Base-by-base conservation (phyloP, 2,329 filamentous ascomycete species). In the Pseudogymnoascus sp. region DNA sequence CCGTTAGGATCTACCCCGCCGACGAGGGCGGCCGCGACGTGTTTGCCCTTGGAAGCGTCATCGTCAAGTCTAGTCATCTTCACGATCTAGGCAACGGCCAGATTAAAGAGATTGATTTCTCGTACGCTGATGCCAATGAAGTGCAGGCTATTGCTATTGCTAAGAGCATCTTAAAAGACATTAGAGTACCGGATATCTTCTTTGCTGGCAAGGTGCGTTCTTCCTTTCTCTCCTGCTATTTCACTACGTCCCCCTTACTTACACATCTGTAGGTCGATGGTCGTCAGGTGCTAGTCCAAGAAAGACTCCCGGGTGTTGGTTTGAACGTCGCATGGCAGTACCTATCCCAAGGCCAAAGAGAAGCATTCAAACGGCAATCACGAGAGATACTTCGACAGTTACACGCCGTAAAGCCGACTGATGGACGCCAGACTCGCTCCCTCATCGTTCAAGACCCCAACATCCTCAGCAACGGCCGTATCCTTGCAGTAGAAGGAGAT, bases 41-140 rank as follows among this genome's bases (percentile, higher is more conserved):
- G 0, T 78, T 79, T 66, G 75, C 75, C 9, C 66, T 77, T 28
- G 75, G 76, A 1, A 74, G 70, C 38, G 69, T 78, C 16, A 77
- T 77, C 39, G 62, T 77, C 63, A 77, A 77, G 64, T 76, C 75
- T 5, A 70, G 70, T 30, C 73, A 76, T 65, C 69, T 74, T 11
- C 70, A 75, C 41, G 35, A 62, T 4, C 25, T 22, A 9, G 45
- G 59, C 22, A 22, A 60, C 19, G 52, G 55, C 59, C 52, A 52
- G 62, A 2, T 62, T 58, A 41, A 60, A 63, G 62, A 69, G 38
- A 67, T 67, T 5, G 73, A 77, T 65, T 78, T 73, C 67, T 75
- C 75, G 9, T 76, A 72, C 61, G 72, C 73, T 12, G 77, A 79
- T 67, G 70, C 69, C 2, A 79, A 79, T 63, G 76, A 79, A 62